A percentile compares a stretch with the other conserved stretches of the same genome.
These are phyloP conservation scores for Penicillium thymicola DNA, from an alignment of 2,329 filamentous ascomycete genomes.

Conservation along the genomic window DNA sequence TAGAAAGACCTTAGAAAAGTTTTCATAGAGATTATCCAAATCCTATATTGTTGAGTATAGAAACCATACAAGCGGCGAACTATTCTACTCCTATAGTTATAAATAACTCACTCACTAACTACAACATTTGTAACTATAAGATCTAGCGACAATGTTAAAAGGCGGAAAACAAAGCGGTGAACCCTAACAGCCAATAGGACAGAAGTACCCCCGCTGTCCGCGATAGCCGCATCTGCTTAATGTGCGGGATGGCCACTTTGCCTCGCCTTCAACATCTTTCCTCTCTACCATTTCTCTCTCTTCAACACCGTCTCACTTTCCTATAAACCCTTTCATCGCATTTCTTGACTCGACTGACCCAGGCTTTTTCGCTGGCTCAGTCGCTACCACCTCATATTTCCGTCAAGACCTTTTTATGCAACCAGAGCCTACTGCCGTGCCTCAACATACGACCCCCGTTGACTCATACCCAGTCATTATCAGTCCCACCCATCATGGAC, in stretches of 20 bases:
- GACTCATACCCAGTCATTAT: constrained; percentile 37
- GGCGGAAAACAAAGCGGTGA: not conserved
- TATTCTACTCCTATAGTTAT: not conserved
- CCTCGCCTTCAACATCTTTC: constrained; percentile 10
- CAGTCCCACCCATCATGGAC: constrained; percentile 58
- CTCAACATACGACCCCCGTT: constrained; percentile 44
- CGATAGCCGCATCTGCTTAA: constrained; percentile 2
- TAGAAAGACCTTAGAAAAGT: not conserved
- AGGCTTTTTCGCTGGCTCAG: constrained; percentile 52
- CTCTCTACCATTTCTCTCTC: constrained; percentile 7
- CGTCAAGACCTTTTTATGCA: constrained; percentile 60
- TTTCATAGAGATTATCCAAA: not conserved
- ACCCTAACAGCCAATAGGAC: not conserved
- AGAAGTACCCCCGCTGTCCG: not conserved
- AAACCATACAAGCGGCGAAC: not conserved
- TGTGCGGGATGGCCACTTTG: constrained; percentile 19
- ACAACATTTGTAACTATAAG: too few species aligned
- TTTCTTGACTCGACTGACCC: constrained; percentile 47
- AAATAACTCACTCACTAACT: not conserved
- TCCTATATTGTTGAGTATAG: not conserved
- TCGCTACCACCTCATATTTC: constrained; percentile 40
- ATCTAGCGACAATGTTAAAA: not conserved
- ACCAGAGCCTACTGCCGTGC: constrained; percentile 55
- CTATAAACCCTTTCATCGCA: constrained; percentile 4
- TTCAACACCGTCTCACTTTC: constrained; percentile 12